phyloP scores from a whole-genome alignment of 2,329 filamentous ascomycete species.

The Talaromyces rugulosus region DNA sequence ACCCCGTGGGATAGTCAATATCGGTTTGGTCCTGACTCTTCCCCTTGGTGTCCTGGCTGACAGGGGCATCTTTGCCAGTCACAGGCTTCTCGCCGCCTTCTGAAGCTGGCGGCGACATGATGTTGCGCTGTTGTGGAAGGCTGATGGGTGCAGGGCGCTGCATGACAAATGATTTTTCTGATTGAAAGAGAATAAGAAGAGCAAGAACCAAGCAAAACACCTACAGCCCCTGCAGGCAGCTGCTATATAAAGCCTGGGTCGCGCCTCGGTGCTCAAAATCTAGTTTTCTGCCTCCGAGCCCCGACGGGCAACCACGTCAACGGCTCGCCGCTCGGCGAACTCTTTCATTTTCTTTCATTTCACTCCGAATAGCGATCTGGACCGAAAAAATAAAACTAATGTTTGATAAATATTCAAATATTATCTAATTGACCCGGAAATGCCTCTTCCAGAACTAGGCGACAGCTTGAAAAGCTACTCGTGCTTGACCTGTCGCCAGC shows the following conservation, averaged over 20 bases:
- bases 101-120: neutral
- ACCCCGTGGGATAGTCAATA: neutral
- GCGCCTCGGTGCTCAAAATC: neutral
- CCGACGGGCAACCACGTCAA: neutral
- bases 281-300: neutral
- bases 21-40: neutral
- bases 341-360: neutral
- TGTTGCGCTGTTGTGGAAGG: neutral
- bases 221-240: neutral
- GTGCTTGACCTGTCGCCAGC: slow-evolving; percentile 35
- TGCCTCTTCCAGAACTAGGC: neutral
- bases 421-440: neutral
- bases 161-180: neutral
- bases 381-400: neutral
- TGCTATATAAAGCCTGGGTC: neutral
- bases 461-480: slow-evolving; percentile 16
- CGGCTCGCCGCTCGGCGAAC: neutral
- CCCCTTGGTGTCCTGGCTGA: neutral
- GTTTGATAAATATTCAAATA: neutral
- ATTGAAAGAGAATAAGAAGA: neutral
- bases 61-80: neutral
- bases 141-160: neutral
- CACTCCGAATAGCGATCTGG: neutral
- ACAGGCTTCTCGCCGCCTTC: neutral
- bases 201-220: neutral